A percentile compares a stretch with the other conserved stretches of the same genome.
Conservation (phyloP, 1,139 yeast species). For the Lodderomyces pseudojiufengensis region DNA sequence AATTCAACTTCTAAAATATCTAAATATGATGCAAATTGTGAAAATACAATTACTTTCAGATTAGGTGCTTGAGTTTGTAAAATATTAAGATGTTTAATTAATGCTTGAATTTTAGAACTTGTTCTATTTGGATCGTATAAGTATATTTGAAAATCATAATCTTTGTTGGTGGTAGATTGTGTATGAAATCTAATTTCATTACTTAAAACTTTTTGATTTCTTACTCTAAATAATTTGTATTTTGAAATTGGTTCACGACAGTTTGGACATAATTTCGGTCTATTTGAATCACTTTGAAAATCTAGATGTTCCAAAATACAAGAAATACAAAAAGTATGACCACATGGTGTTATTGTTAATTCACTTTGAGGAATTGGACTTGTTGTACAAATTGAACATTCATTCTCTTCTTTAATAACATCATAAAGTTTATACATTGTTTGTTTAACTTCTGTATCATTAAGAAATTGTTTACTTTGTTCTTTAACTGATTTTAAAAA, state of each 20-base stretch:
- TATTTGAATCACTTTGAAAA: conserved; percentile 32
- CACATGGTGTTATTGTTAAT: conserved; percentile 71
- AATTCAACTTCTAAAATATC: conserved; percentile 72
- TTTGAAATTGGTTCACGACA: conserved; percentile 48
- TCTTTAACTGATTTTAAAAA: conserved; percentile 17
- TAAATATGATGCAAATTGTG: conserved; percentile 83
- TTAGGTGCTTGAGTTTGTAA: conserved; percentile 54
- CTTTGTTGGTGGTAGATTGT: conserved; percentile 16
- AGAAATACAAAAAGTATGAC: conserved; percentile 71
- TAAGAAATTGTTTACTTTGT: conserved; percentile 30
- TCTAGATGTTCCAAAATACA: conserved; percentile 74
- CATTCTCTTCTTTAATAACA: conserved; percentile 43
- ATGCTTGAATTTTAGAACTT: conserved; percentile 75
- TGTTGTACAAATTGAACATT: conserved; percentile 82
- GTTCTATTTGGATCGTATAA: conserved; percentile 48
- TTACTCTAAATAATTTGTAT: conserved; percentile 39
- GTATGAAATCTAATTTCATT: conserved; percentile 36
- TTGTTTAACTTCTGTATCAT: conserved; percentile 29
- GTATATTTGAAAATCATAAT: conserved; percentile 32
- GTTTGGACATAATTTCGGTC: conserved; percentile 53
- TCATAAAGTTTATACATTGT: conserved; percentile 25
- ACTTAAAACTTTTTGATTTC: conserved; percentile 25
- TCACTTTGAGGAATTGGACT: conserved; percentile 55
- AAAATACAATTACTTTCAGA: conserved; percentile 81
- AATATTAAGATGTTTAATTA: conserved; percentile 54